Percentiles rank a stretch among this genome's conserved stretches.
These are phyloP conservation scores for Pseudozyma sp. DNA, from an alignment of 1,284 basidiomycete genomes.

Conservation along the genomic window DNA sequence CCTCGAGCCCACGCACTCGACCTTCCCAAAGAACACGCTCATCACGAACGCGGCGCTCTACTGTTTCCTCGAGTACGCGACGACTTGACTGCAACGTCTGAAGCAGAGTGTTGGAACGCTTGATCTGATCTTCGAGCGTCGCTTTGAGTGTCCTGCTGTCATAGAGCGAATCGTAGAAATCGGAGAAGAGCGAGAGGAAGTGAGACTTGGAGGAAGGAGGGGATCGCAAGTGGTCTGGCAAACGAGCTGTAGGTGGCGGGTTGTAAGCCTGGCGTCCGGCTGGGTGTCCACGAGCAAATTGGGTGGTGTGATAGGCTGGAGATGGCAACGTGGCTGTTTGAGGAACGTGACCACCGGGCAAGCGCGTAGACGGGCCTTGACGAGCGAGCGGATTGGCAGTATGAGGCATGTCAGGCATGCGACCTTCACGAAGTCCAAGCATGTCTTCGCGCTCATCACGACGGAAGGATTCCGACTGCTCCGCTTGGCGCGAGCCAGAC, in stretches of 20 bases:
- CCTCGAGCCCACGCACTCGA: conserved; percentile 55
- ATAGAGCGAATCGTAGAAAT: conserved; percentile 65
- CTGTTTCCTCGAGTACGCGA: conserved; percentile 62
- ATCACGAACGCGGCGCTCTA: conserved; percentile 60
- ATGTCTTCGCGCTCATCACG: conserved; percentile 39
- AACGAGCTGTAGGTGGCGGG: conserved; percentile 31
- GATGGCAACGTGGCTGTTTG: conserved; percentile 62
- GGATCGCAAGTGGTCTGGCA: conserved; percentile 57
- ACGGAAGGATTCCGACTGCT: conserved; percentile 20
- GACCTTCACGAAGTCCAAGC: conserved; percentile 32
- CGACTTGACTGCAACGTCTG: conserved; percentile 65
- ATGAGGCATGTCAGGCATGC: conserved; percentile 45
- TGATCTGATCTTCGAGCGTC: conserved; percentile 66
- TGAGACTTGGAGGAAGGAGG: conserved; percentile 59
- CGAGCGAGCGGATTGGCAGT: conserved; percentile 43
- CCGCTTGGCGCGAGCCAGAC: conserved; percentile 20
- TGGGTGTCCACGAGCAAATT: conserved; percentile 40
- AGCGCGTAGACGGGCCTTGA: conserved; percentile 28
- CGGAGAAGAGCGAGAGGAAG: conserved; percentile 65
- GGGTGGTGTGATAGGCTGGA: conserved; percentile 64
- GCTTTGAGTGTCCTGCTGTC: conserved; percentile 67
- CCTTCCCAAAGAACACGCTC: conserved; percentile 59
- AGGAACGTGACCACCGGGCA: conserved; percentile 50
- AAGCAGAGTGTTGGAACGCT: conserved; percentile 63
- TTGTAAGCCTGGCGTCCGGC: conserved; percentile 31